Base-by-base conservation (phyloP, 202 grass and related monocot species). In the Setaria viridis region DNA sequence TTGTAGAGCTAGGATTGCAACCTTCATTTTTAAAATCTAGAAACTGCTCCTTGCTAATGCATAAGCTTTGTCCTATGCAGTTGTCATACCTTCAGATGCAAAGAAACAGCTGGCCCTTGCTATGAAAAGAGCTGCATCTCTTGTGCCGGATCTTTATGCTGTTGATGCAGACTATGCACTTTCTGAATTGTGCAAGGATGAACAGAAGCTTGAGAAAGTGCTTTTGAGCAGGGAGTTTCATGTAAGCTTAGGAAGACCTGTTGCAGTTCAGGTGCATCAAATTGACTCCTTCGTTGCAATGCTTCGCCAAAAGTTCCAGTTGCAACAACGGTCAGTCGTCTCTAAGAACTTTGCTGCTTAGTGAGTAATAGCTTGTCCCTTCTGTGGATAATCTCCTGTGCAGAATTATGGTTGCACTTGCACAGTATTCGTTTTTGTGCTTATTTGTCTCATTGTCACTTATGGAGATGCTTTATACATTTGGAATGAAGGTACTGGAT, bases 211-310 rank as follows among this genome's bases (percentile, higher is more conserved):
- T 62, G 90, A 95, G 4, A 90, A 87, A 68, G 70, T 92, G 50
- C 84, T 99, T 86, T 76, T 99, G 17, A 75, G 85, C 63, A 95
- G 88, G 90, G 91, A 92, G 84, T 99, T 99, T 80, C 93, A 99
- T 85, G 82, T 99, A 67, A 99, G 96, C 69, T 90, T 99, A 86
- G 96, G 93, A 90, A 99, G 93, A 94, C 95, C 96, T 74, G 90
- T 95, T 87, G 81, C 88, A 33, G 73, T 99, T 76, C 84, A 99
- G 90, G 88, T 94, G 66, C 89, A 99, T 83, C 96, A 99, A 79
- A 95, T 99, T 67, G 96, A 95, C 64, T 96, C 93, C 12, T 84
- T 96, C 6, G 19, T 99, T 2, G 79, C 91, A 87, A 99, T 94
- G 96, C 96, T 99, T 87, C 93, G 87, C 20, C 83, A 89, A 53